Conservation (phyloP, 2,329 filamentous ascomycete genomes). For the Aschersonia sp. region DNA sequence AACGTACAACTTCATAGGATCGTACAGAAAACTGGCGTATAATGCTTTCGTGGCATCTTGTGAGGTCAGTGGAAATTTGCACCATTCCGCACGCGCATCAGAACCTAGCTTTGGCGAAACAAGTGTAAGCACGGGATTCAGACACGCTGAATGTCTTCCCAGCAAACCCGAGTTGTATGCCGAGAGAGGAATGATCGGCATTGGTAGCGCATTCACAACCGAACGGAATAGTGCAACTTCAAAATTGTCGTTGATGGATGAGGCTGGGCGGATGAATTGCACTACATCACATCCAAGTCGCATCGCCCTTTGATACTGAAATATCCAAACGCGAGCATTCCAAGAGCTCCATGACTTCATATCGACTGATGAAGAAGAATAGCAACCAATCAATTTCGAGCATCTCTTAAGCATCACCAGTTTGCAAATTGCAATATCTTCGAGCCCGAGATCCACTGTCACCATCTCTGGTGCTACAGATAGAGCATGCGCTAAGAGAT, state of each 20-base stretch:
- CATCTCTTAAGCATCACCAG: slow-evolving; percentile 36
- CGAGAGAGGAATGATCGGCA: slow-evolving; percentile 37
- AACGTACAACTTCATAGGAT: slow-evolving; percentile 59
- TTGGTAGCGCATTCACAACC: slow-evolving; percentile 25
- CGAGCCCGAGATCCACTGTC: slow-evolving; percentile 45
- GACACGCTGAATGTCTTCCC: slow-evolving; percentile 50
- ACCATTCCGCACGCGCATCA: background rate
- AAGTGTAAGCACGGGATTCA: slow-evolving; percentile 49
- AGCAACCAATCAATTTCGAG: slow-evolving; percentile 48
- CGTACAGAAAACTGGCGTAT: slow-evolving; percentile 51
- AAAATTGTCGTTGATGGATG: slow-evolving; percentile 46
- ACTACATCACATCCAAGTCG: slow-evolving; percentile 46
- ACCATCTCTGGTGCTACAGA: slow-evolving; percentile 49
- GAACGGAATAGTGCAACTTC: slow-evolving; percentile 41
- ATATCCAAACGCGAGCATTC: slow-evolving; percentile 39
- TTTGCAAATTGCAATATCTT: slow-evolving; percentile 32
- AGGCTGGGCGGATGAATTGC: slow-evolving; percentile 43
- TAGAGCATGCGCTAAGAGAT: slow-evolving; percentile 43
- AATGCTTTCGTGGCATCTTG: slow-evolving; percentile 50
- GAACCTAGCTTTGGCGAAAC: slow-evolving; percentile 32
- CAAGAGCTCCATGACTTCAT: slow-evolving; percentile 27
- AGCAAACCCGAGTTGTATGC: slow-evolving; percentile 50
- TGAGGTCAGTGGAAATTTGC: slow-evolving; percentile 31
- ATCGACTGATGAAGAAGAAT: slow-evolving; percentile 21
- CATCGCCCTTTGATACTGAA: slow-evolving; percentile 43